Base-by-base conservation (phyloP, 2,329 filamentous ascomycete species). In the Pezicula rhizophila region DNA sequence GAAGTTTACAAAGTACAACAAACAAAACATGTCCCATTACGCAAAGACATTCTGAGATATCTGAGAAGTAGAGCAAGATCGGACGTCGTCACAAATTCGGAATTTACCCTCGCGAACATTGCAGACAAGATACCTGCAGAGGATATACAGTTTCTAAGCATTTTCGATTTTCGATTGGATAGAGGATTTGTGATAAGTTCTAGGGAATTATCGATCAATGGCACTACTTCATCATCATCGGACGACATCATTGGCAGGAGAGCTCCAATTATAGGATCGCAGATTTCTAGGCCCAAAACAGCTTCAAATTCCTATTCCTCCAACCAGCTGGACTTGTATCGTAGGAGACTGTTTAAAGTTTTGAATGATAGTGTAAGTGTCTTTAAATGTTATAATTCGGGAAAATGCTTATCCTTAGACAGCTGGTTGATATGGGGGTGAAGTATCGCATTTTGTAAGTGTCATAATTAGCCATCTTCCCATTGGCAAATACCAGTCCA, bases 401-500 rank as follows among this genome's bases (percentile, higher is more conserved):
- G 15, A n/a, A 17, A 11, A 35, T 35, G 14, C 28, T 44, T 50
- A 40, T 49, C 15, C 8, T 7, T 8, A 17, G 20, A 25, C 15
- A 57, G 56, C 34, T 57, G 34, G 56, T 57, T 34, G 56, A 58
- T 42, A 48, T 51, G 4, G 52, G 44, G 28, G 48, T 42, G 4
- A 56, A 51, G 20, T 41, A 58, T 48, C 51, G 56, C 11, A 50
- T 58, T 8, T 26, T 58, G 54, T 58, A 46, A 49, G 55, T 41
- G n/a, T 8, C 15, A 5, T 42, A 15, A n/a, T 28, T 44, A 8
- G 1, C 8, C n/a, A 18, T 5, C 15, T 17, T 14, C 11, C 14
- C 8, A 41, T 14, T 28, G 10, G 12, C 12, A n/a, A 31, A 8
- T 4, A 23, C 17, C 11, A 25, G 11, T 4, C n/a, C 25, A 14